Percentiles rank a stretch among this genome's conserved stretches.
These are phyloP conservation scores for Isoetes taiwanensis DNA, from an alignment of 75 land plant species.

Conservation along the genomic window DNA sequence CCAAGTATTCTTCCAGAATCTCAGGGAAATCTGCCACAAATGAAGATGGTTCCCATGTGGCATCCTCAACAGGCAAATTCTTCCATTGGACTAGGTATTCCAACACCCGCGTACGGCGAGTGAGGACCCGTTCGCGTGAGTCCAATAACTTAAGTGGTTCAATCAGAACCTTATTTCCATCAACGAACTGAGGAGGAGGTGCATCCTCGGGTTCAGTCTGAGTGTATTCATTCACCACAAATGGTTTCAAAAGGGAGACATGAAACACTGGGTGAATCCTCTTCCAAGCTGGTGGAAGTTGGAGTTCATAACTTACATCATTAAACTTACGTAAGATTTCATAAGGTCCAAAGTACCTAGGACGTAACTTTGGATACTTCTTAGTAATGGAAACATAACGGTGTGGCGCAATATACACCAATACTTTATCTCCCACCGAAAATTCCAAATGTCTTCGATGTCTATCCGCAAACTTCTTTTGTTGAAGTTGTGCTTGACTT, in stretches of 20 bases:
- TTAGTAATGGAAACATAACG: neutral
- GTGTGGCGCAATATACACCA: neutral
- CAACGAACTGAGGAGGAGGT: no score
- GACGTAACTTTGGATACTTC: neutral
- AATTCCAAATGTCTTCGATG: neutral
- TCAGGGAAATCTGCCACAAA: no score
- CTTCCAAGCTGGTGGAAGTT: neutral
- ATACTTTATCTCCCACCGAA: neutral
- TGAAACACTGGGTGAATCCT: neutral
- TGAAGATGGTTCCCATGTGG: no score
- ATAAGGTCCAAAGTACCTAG: neutral
- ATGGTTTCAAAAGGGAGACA: neutral
- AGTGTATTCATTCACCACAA: no score
- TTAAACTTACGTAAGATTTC: neutral
- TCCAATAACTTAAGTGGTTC: no score
- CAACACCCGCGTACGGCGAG: no score
- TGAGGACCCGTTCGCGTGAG: no score
- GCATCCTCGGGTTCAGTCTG: no score
- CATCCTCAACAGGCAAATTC: no score
- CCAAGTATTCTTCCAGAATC: no score
- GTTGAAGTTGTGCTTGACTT: neutral
- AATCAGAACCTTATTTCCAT: no score
- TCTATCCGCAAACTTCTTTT: neutral
- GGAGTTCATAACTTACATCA: neutral
- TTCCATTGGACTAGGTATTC: no score